Evolutionary conservation across 2,329 filamentous ascomycete species (phyloP).

Genomic region (Fusarium albidum): DNA sequence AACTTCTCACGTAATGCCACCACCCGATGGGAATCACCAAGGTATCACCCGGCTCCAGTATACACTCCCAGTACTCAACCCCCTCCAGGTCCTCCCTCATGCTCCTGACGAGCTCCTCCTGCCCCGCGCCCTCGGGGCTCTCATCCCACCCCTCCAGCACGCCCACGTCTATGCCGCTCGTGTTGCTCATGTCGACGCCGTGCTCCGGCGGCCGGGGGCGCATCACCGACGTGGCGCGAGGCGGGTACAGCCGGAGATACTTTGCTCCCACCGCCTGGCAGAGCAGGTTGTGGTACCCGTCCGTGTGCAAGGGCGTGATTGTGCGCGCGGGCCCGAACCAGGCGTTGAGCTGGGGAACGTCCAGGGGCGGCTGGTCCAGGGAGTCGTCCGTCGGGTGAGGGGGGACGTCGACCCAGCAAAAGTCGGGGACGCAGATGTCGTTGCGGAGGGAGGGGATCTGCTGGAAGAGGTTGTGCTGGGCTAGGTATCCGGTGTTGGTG

Average conservation of each 20-base stretch:
- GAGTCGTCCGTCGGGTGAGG: slow-evolving; percentile 53
- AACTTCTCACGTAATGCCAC: slow-evolving; percentile 95
- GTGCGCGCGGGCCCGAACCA: slow-evolving; percentile 93
- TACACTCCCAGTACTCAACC: slow-evolving; percentile 76
- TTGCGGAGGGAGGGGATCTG: slow-evolving; percentile 80
- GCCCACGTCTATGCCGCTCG: slow-evolving; percentile 80
- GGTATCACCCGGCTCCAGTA: slow-evolving; percentile 82
- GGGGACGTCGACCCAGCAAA: slow-evolving; percentile 78
- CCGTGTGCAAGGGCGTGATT: slow-evolving; percentile 91
- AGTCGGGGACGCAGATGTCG: slow-evolving; percentile 84
- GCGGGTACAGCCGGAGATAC: slow-evolving; percentile 88
- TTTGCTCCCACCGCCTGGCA: slow-evolving; percentile 90
- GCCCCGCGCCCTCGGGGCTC: slow-evolving; percentile 36
- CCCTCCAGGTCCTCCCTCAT: slow-evolving; percentile 60
- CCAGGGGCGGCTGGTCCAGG: slow-evolving; percentile 52
- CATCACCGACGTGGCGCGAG: slow-evolving; percentile 64
- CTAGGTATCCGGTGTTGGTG: slow-evolving; percentile 75
- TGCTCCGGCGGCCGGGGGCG: slow-evolving; percentile 69
- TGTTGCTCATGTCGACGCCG: slow-evolving; percentile 93
- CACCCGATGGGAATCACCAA: slow-evolving; percentile 92
- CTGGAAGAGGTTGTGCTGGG: slow-evolving; percentile 86
- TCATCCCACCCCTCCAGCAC: slow-evolving; percentile 69
- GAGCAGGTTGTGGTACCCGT: slow-evolving; percentile 92
- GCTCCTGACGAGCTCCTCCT: slow-evolving; percentile 47
- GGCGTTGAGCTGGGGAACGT: slow-evolving; percentile 79